Conservation (phyloP, 2,329 filamentous ascomycete genomes). For the Aspergillus fischeri region DNA sequence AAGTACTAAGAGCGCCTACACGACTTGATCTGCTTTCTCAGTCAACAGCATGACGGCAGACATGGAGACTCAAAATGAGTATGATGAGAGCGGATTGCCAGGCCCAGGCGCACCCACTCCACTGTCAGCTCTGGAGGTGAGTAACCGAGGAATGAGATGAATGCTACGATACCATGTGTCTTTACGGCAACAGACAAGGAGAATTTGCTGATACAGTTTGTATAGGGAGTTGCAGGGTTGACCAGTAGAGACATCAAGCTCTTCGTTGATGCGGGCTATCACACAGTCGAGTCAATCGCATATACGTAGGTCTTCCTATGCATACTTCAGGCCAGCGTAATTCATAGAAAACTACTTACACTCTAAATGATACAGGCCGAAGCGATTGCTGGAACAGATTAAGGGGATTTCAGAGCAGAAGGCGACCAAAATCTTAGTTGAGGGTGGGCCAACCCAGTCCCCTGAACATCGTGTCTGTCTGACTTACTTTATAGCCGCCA, state of each 20-base stretch:
- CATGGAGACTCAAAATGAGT: conserved; percentile 65
- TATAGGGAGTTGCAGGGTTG: conserved; percentile 78
- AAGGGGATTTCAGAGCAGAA: conserved; percentile 98
- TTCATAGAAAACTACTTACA: neutral
- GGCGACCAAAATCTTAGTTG: conserved; percentile 81
- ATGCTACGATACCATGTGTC: neutral
- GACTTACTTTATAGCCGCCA: conserved; percentile 62
- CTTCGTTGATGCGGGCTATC: conserved; percentile 84
- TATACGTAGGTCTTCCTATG: conserved; percentile 63
- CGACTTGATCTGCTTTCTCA: neutral
- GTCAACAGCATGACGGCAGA: conserved; percentile 40
- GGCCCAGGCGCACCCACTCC: conserved; percentile 94
- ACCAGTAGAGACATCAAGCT: conserved; percentile 96
- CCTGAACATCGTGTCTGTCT: conserved; percentile 1
- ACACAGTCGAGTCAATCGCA: conserved; percentile 92
- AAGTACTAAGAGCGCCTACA: neutral
- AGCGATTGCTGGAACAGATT: conserved; percentile 81
- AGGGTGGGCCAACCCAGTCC: conserved; percentile 59
- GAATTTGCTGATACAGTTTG: conserved; percentile 7
- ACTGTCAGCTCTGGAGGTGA: conserved; percentile 77
- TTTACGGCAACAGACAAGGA: neutral
- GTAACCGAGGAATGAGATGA: conserved; percentile 17
- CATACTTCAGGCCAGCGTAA: neutral
- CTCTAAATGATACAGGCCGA: conserved; percentile 46
- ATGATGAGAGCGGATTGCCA: conserved; percentile 69